These are phyloP conservation scores for Fusarium marasasianum DNA, from an alignment of 2,329 filamentous ascomycete species.

Conservation along the genomic window DNA sequence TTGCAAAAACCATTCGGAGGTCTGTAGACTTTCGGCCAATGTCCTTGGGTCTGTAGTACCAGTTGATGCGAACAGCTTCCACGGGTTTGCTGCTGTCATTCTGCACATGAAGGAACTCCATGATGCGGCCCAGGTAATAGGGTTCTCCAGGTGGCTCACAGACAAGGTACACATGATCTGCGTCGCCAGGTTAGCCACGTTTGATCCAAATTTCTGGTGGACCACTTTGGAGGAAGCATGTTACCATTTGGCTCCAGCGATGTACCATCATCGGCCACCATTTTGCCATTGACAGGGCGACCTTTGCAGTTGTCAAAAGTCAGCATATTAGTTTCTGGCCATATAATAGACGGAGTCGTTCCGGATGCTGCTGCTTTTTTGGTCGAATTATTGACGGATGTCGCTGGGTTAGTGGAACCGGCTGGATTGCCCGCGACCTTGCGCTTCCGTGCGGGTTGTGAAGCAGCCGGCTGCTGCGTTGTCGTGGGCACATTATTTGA, in stretches of 20 bases:
- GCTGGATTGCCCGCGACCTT: constrained; percentile 69
- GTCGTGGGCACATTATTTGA: constrained; percentile 47
- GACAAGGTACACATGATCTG: constrained; percentile 89
- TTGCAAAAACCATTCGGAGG: constrained; percentile 90
- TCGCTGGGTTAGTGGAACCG: constrained; percentile 36
- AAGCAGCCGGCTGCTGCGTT: constrained; percentile 60
- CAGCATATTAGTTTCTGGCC: constrained; percentile 83
- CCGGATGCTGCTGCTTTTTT: constrained; percentile 41
- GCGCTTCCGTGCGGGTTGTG: constrained; percentile 78
- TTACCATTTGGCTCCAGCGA: constrained; percentile 85
- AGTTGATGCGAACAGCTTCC: constrained; percentile 92
- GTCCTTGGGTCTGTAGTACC: constrained; percentile 97
- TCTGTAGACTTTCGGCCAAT: constrained; percentile 92
- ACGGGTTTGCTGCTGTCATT: constrained; percentile 78
- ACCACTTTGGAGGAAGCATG: constrained; percentile 16
- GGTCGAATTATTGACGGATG: constrained; percentile 35
- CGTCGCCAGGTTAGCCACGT: constrained; percentile 47
- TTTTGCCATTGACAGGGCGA: constrained; percentile 76
- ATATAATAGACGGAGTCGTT: constrained; percentile 52
- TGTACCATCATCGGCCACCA: constrained; percentile 92
- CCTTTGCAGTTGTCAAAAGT: constrained; percentile 80
- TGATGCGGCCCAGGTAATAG: constrained; percentile 96
- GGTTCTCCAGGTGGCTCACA: constrained; percentile 98
- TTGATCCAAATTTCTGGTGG: constrained; percentile 36
- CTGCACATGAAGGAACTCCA: constrained; percentile 92